Evolutionary conservation across 1,284 basidiomycete species (phyloP), one percentile per base, ranked within the genome.

Genomic region (Moniliella sp.): DNA sequence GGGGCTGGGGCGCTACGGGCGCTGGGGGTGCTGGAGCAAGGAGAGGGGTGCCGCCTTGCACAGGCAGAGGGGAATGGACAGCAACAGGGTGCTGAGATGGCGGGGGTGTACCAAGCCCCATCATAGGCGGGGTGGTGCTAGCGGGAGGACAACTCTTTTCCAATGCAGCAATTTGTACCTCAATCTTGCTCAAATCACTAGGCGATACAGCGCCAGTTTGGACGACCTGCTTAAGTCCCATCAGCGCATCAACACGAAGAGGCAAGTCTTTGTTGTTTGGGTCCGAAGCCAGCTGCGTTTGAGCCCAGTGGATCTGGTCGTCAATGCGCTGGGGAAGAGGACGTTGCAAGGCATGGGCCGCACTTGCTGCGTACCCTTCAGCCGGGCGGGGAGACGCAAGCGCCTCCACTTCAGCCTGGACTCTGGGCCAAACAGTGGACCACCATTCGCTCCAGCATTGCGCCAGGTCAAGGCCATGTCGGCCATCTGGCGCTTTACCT

Each of bases 181-280:
- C 67, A 34, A 88, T 84, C 51, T 81, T 77, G 25, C 68, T 67
- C 16, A 86, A 66, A 52, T 86, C 78, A 15, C 72, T 71, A 46
- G 76, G 73, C 2, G 78, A 78, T 11, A 84, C 73, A 10, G 76
- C 75, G 2, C 72, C 57, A 12, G 48, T 69, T 50, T 78, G 73
- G 1, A 83, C 76, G 18, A 83, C 65, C 33, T 67, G 69, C 31
- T 76, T 74, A 36, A 86, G 64, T 78, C 84, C 42, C 26, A 18
- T 33, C 10, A 59, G 41, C 15, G 48, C 42, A 10, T 48, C 40
- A 12, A 52, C 35, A 7, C 50, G 42, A 13, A 40, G 41, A 10
- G 34, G 28, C 27, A 48, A 26, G 3, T 35, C 30, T 8, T 32
- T 25, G 12, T 48, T 39, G 5, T 36, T n/a, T 3, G 50, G 54